Evolutionary conservation across 2,329 filamentous ascomycete species (phyloP), one percentile per base, ranked within the genome.

Genomic region (Graphilbum ipis-grandicollis): DNA sequence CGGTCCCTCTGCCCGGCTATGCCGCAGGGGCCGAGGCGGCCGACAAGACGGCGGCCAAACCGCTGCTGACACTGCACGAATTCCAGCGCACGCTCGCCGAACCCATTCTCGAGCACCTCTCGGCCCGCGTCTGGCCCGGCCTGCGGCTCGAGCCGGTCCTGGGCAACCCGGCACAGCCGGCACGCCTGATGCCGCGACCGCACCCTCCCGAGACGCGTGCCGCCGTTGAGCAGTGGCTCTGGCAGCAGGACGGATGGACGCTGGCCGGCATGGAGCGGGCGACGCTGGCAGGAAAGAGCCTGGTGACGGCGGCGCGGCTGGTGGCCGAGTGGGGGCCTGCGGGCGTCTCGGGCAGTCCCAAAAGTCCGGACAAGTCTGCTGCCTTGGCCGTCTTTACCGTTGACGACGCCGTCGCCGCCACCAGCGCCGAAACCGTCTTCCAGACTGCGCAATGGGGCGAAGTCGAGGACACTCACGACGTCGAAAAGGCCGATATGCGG

Each of bases 381-480:
- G 52, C 47, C 1, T 48, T 6, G 48, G 48, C 44, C 34, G 55
- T 54, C 39, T 94, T 92, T 52, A 80, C 82, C 0, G 75, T 92
- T 12, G 80, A 93, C 49, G 75, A 93, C 52, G 88, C 86, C 1
- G 76, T 82, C 0, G 65, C 68, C 48, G 78, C 79, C 13, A 75
- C 79, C 6, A 93, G 71, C 48, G 55, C 92, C 31, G 90, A 98
- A 62, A 83, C 93, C 14, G 67, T 73, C 44, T 94, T 84, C 78
- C 90, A 98, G 67, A 92, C 78, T 1, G 63, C 70, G 21, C 76
- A 80, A 57, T 96, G 90, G 88, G 90, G 90, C 9, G 86, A 93
- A 63, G 90, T 98, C 1, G 90, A 98, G 55, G 86, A 98, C 57
- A 93, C 86, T 21, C 90, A 98, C 58, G 90, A 98, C 62, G 90